Evolutionary conservation across 495 filamentous ascomycete species (phyloP).

Genomic region (Penicilliopsis zonata): DNA sequence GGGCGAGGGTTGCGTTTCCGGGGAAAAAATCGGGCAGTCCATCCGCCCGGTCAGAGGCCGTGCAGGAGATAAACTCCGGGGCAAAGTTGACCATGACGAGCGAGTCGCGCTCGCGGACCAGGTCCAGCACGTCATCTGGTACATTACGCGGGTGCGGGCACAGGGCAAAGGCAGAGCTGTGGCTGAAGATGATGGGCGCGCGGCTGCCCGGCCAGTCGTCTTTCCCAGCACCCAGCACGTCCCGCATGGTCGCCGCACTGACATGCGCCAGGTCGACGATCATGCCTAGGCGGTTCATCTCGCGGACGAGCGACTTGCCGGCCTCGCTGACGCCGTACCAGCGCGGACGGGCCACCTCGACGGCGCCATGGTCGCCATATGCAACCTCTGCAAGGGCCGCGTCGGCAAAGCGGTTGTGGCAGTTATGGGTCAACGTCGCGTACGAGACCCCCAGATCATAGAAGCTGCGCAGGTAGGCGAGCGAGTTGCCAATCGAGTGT

Average conservation of each 20-base stretch:
- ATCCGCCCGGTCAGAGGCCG: conserved; percentile 27
- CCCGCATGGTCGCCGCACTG: conserved; percentile 42
- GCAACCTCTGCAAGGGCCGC: conserved; percentile 51
- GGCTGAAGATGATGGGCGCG: conserved; percentile 47
- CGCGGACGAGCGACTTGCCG: conserved; percentile 47
- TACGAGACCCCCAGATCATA: conserved; percentile 79
- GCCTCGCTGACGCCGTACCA: conserved; percentile 54
- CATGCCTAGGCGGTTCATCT: conserved; percentile 46
- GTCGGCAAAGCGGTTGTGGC: conserved; percentile 84
- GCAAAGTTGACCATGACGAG: conserved; percentile 52
- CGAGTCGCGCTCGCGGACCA: conserved; percentile 41
- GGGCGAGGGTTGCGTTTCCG: conserved; percentile 57
- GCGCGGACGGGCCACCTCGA: conserved; percentile 32
- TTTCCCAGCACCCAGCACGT: conserved; percentile 36
- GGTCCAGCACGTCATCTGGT: conserved; percentile 43
- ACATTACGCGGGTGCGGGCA: conserved; percentile 48
- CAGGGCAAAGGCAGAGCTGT: conserved; percentile 40
- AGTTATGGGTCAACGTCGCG: conserved; percentile 85
- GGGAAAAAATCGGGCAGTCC: conserved; percentile 38
- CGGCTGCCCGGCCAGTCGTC: conserved; percentile 27
- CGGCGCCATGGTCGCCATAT: conserved; percentile 27
- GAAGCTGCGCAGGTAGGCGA: conserved; percentile 63
- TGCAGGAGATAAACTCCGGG: conserved; percentile 62
- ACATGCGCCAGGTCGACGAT: conserved; percentile 44
- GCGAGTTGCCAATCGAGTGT: conserved; percentile 86